phyloP scores from a whole-genome alignment of 2,329 filamentous ascomycete species.

The Pseudocercospora crystallina region DNA sequence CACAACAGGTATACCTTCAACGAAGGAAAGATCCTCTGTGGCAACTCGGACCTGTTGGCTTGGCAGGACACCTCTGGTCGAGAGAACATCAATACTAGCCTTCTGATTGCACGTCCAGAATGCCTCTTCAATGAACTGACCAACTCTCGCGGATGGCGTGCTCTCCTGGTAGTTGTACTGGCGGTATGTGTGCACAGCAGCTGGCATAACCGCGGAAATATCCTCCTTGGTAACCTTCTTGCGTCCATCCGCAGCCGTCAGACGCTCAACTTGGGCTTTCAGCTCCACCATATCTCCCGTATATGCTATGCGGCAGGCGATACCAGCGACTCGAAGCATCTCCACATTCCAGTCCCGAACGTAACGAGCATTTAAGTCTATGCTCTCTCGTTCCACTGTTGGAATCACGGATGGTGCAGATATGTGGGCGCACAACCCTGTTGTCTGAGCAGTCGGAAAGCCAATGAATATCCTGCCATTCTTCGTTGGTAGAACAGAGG shows the following conservation, averaged over 20 bases:
- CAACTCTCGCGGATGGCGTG: constrained; percentile 80
- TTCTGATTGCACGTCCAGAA: constrained; percentile 92
- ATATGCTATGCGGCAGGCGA: constrained; percentile 86
- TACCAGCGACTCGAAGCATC: constrained; percentile 85
- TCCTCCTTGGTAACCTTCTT: constrained; percentile 60
- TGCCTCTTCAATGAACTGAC: constrained; percentile 85
- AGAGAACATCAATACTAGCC: constrained; percentile 82
- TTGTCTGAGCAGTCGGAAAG: constrained; percentile 96
- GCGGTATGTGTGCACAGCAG: constrained; percentile 78
- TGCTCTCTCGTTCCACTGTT: constrained; percentile 93
- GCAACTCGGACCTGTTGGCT: constrained; percentile 78
- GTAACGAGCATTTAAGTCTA: constrained; percentile 93
- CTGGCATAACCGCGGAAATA: constrained; percentile 68
- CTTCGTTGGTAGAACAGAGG: constrained; percentile 84
- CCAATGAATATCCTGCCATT: constrained; percentile 94
- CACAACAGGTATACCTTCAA: constrained; percentile 84
- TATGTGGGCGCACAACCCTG: constrained; percentile 87
- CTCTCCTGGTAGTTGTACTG: constrained; percentile 89
- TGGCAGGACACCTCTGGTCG: constrained; percentile 81
- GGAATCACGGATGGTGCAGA: constrained; percentile 95
- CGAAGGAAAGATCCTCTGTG: constrained; percentile 71
- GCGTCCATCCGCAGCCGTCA: constrained; percentile 29
- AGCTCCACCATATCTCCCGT: constrained; percentile 81
- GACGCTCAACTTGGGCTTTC: constrained; percentile 52
- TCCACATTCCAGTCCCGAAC: constrained; percentile 95